Conservation (phyloP, 257 asterid species). For the Nicotiana paniculata region DNA sequence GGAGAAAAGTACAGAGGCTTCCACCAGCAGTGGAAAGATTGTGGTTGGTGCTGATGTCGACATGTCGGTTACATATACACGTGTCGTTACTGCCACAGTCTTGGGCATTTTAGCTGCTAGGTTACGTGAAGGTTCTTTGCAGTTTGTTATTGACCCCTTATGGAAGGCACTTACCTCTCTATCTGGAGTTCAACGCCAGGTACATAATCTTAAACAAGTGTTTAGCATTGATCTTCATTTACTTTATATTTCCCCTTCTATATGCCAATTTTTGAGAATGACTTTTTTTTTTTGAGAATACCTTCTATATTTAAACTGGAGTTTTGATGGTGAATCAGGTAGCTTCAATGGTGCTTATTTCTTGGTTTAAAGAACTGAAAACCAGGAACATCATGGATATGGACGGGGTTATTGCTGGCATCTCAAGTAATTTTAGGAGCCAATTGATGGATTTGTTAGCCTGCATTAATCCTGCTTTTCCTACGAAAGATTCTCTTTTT, state of each 20-base stretch:
- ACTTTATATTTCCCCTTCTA: not conserved
- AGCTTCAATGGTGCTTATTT: slow-evolving; percentile 77
- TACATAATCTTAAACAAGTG: slow-evolving; percentile 17
- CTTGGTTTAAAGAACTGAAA: slow-evolving; percentile 91
- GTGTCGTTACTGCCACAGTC: slow-evolving; percentile 86
- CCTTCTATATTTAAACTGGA: not conserved
- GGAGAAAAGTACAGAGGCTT: slow-evolving; percentile 62
- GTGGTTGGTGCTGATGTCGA: slow-evolving; percentile 92
- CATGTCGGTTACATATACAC: slow-evolving; percentile 75
- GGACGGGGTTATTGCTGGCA: slow-evolving; percentile 39
- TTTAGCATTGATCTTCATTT: not conserved
- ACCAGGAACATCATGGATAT: slow-evolving; percentile 24
- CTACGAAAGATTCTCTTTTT: slow-evolving; percentile 71
- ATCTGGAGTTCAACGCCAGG: slow-evolving; percentile 99
- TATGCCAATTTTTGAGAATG: not conserved
- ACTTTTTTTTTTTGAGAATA: no score
- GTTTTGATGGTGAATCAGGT: slow-evolving; percentile 41
- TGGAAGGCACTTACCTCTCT: slow-evolving; percentile 79
- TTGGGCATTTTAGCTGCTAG: slow-evolving; percentile 82
- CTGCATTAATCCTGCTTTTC: slow-evolving; percentile 91
- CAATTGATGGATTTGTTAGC: slow-evolving; percentile 68
- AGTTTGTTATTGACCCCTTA: slow-evolving; percentile 62
- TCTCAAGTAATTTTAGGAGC: slow-evolving; percentile 58
- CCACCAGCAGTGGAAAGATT: slow-evolving; percentile 54
- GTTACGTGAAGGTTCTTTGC: slow-evolving; percentile 56